These are phyloP conservation scores for Gentiana dahurica DNA, from an alignment of 257 asterid genomes.

Conservation along the genomic window DNA sequence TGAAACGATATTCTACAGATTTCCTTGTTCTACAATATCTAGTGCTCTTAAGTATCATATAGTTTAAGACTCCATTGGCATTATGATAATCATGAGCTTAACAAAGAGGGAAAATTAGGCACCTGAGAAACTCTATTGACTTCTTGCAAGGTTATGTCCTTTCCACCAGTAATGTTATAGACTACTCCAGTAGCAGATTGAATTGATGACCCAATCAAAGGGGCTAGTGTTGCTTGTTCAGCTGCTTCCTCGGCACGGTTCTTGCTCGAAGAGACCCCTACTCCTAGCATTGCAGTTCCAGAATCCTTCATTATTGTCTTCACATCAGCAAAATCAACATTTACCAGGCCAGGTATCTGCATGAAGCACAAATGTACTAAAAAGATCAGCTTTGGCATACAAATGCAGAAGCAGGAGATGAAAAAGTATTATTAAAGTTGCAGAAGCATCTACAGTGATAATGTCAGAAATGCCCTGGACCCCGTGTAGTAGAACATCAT, in stretches of 20 bases:
- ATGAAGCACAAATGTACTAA: constrained; percentile 9
- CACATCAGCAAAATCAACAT: constrained; percentile 98
- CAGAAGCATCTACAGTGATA: constrained; percentile 52
- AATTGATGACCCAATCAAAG: constrained; percentile 88
- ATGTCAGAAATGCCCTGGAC: constrained; percentile 98
- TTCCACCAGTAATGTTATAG: constrained; percentile 95
- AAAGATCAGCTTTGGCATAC: neutral
- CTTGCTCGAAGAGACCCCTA: constrained; percentile 96
- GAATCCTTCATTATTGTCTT: constrained; percentile 98
- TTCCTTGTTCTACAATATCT: no score
- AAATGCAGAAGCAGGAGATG: neutral
- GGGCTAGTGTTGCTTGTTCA: constrained; percentile 95
- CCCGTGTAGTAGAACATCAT: constrained; percentile 95
- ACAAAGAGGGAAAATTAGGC: neutral
- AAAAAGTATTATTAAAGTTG: neutral
- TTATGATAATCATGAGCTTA: no score
- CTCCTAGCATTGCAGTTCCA: constrained; percentile 99
- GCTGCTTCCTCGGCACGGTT: constrained; percentile 99
- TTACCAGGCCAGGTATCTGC: constrained; percentile 97
- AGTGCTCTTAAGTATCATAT: no score
- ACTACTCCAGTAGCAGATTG: constrained; percentile 99
- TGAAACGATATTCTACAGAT: no score
- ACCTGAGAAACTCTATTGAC: constrained; percentile 98
- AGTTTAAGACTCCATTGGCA: no score
- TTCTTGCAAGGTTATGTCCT: constrained; percentile 93